These are phyloP conservation scores for Betula pendula DNA, from an alignment of 306 rosid species.

Conservation along the genomic window DNA sequence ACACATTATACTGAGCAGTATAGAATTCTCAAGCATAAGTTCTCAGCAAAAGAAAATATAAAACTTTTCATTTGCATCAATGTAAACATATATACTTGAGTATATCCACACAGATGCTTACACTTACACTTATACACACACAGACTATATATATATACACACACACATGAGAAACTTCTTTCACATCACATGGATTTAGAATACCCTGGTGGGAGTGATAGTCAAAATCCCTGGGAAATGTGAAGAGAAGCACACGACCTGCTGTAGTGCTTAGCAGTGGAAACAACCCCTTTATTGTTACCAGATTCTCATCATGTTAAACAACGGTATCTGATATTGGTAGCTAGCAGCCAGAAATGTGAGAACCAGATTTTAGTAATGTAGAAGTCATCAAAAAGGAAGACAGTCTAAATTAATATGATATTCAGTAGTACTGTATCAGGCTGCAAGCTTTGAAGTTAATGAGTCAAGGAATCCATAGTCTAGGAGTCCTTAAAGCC, in stretches of 20 bases:
- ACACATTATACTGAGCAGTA: no score
- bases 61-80: neutral
- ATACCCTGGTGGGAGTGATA: neutral
- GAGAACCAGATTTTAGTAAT: neutral
- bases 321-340: neutral
- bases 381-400: neutral
- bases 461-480: neutral
- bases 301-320: neutral
- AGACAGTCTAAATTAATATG: no score
- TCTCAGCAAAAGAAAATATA: neutral
- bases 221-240: neutral
- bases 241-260: neutral
- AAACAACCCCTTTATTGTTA: no score
- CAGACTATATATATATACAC: neutral
- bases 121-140: neutral
- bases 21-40: neutral
- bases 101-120: no score
- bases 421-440: no score
- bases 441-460: neutral
- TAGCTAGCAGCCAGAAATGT: neutral
- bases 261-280: neutral
- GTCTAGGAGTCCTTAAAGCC: neutral
- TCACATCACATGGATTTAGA: neutral
- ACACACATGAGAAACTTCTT: neutral
- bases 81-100: no score